Conservation (phyloP, 1,139 yeast species). For the Suhomyces choctaworum region DNA sequence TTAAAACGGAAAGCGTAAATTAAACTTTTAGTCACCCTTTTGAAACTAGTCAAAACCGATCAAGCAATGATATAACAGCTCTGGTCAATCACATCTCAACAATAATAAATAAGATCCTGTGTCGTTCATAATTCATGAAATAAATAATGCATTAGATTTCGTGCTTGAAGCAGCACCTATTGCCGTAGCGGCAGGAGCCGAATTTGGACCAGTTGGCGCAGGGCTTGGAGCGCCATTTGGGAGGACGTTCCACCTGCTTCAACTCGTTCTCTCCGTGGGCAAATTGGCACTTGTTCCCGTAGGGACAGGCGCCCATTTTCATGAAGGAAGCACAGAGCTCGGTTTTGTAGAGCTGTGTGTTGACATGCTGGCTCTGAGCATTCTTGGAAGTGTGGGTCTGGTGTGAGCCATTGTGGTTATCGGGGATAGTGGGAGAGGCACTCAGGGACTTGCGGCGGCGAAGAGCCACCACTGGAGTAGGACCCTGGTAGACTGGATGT, state of each 20-base stretch:
- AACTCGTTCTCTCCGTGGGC: conserved; percentile 87
- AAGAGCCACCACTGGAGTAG: conserved; percentile 1
- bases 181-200: conserved; percentile 86
- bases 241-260: conserved; percentile 70
- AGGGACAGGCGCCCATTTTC: conserved; percentile 76
- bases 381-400: conserved; percentile 6
- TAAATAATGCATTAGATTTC: conserved; percentile 22
- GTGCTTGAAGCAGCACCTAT: conserved; percentile 89
- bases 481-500: conserved; percentile 4
- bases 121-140: conserved; percentile 11
- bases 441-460: conserved; percentile 7
- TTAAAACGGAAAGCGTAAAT: no score
- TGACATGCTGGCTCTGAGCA: conserved; percentile 39
- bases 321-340: conserved; percentile 83
- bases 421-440: conserved; percentile 2
- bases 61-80: no score
- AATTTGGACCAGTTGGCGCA: conserved; percentile 85
- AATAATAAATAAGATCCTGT: conserved; percentile 8
- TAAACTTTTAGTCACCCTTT: no score
- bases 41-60: no score
- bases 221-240: conserved; percentile 89
- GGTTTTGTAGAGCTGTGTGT: conserved; percentile 81
- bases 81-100: conserved; percentile 1
- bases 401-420: conserved; percentile 1
- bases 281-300: conserved; percentile 89